These are phyloP conservation scores for Erigeron philadelphicus DNA, from an alignment of 140 eudicot species.

Conservation along the genomic window DNA sequence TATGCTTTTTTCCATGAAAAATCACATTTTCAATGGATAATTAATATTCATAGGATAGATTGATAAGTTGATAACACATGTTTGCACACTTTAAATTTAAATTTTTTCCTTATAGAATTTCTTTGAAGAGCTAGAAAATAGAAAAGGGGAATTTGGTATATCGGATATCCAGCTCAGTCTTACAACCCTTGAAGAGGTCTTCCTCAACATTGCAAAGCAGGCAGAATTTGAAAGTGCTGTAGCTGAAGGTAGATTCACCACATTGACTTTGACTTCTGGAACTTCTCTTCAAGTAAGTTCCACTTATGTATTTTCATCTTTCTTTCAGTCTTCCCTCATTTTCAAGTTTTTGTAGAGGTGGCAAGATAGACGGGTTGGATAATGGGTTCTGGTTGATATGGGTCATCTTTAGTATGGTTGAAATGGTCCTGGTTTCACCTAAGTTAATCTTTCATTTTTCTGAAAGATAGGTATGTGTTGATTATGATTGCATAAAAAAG, in stretches of 20 bases:
- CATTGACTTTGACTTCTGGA: slow-evolving; percentile 63
- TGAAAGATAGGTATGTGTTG: background rate
- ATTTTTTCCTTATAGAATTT: slow-evolving; percentile 36
- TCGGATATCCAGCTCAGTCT: slow-evolving; percentile 88
- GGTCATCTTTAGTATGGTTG: background rate
- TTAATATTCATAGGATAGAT: background rate
- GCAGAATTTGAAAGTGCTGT: slow-evolving; percentile 82
- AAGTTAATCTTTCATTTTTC: background rate
- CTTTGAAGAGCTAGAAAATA: slow-evolving; percentile 73
- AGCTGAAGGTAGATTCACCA: slow-evolving; percentile 66
- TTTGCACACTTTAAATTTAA: too few species aligned
- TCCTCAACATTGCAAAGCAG: slow-evolving; percentile 79
- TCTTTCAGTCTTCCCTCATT: background rate
- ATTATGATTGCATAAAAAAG: background rate
- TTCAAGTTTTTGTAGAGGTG: background rate
- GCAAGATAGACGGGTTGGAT: background rate
- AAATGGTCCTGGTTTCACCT: background rate
- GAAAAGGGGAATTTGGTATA: slow-evolving; percentile 70
- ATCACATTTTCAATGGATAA: background rate
- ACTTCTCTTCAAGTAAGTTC: slow-evolving; percentile 63
- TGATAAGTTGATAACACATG: background rate
- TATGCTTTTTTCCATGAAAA: background rate
- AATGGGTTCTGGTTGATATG: background rate
- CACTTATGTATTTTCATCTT: background rate
- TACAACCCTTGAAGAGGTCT: slow-evolving; percentile 95